Base-by-base conservation (phyloP, 768 basidiomycete genomes). In the Russula lepida region DNA sequence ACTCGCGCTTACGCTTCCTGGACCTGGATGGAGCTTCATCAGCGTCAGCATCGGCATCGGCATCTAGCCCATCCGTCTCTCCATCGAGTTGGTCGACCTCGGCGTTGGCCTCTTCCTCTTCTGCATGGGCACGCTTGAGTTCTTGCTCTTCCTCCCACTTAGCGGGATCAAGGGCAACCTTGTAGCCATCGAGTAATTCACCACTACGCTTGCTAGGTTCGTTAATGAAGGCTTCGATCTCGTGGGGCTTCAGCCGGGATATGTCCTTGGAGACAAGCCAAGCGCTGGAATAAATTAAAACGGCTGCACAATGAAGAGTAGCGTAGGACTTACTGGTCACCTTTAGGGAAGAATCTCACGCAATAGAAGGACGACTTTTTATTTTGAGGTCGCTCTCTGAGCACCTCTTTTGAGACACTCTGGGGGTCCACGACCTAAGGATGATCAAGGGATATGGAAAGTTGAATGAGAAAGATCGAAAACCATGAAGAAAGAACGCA, bases 301-400 rank as follows among this genome's bases (percentile, higher is more conserved):
- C 56, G 32, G 44, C 23, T 59, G 53, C 15, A 55, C 58, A 50
- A 46, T 55, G 59, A 67, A 54, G 56, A 57, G 30, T 49, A 9
- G 41, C 41, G 17, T 59, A 47, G 46, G 23, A 85, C 95, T 72
- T 69, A 98, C 97, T 86, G 90, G 74, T 98, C 95, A 54, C 90
- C 94, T 30, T 81, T 82, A 5, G 97, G 94, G 81, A 97, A 98
- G 81, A 95, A 99, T 65, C 86, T 79, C 33, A 86, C 80, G 64
- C 84, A 84, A 74, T 89, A 86, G 66, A 84, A 86, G 13, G 75
- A 77, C 11, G 81, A 76, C 74, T 89, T 94, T 74, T 87, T 89
- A 68, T 77, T 79, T 3, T 74, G 71, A 11, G 95, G 92, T 21
- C 86, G 86, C 70, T 90, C 88, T 66, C 77, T 82, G 54, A 74